Base-by-base conservation (phyloP, 1,284 basidiomycete genomes). In the Melampsora americana region DNA sequence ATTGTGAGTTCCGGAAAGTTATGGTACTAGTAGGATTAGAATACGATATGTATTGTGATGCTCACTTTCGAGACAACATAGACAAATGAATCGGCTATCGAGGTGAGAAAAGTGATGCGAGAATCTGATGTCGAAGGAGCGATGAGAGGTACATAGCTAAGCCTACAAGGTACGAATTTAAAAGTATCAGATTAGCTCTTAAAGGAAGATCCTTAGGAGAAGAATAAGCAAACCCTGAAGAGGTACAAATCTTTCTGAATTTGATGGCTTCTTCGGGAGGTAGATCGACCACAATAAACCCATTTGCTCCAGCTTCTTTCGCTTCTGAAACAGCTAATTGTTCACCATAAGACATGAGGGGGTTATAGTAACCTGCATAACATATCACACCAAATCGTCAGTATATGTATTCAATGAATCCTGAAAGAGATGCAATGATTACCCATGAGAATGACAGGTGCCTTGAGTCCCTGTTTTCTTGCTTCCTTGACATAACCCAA, bases 271-370 rank as follows among this genome's bases (percentile, higher is more conserved):
- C 96, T 85, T 98, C 95, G 5, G 96, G 95, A 26, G 96, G 96
- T 28, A 99, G 88, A 83, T 99, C 96, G 61, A 98, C 94, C 83
- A 99, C 88, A 81, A 99, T 95, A 83, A 95, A 99, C 6, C 95
- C 96, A 83, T 96, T 98, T 0, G 92, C 96, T 42, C 95, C 95
- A 30, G 93, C 92, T 71, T 89, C 88, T 69, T 85, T 87, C 5
- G 94, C 95, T 82, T 96, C 94, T 71, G 89, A 87, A 64, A 98
- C 93, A 1, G 95, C 92, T 82, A 89, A 91, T 79, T 95, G 91
- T 84, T 99, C 96, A 12, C 93, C 94, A 82, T 98, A 95, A 0
- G 95, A 92, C 69, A 99, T 86, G 59, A 98, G 84, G 9, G 96
- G 95, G 83, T 99, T 99, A 85, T 95, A 96, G 85, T 97, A 97